Percentiles rank a stretch among this genome's conserved stretches.
These are phyloP conservation scores for Prunus salicina DNA, from an alignment of 306 rosid genomes.

Conservation along the genomic window DNA sequence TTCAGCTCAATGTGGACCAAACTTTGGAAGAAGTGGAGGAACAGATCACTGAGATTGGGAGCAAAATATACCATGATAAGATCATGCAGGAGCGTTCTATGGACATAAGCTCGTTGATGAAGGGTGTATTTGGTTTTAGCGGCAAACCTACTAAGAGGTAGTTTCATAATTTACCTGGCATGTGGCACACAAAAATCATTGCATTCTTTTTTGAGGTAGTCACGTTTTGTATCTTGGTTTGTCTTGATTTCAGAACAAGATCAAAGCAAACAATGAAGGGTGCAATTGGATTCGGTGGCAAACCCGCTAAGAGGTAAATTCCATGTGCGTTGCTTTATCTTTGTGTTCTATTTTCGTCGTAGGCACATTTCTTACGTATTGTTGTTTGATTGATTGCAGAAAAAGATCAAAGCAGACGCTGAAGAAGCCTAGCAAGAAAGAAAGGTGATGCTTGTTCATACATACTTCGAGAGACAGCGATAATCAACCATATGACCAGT, in stretches of 20 bases:
- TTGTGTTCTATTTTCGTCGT: conserved; percentile 14
- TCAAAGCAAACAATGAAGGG: conserved; percentile 54
- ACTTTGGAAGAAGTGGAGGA: conserved; percentile 90
- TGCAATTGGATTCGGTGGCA: conserved; percentile 58
- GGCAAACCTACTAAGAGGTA: conserved; percentile 63
- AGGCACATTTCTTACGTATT: conserved; percentile 14
- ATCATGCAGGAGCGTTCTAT: conserved; percentile 76
- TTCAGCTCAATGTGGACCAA: conserved; percentile 82
- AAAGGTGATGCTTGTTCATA: conserved; percentile 19
- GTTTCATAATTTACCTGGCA: neutral
- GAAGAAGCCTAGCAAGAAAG: conserved; percentile 50
- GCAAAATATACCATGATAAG: conserved; percentile 89
- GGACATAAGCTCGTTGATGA: conserved; percentile 80
- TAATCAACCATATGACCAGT: neutral
- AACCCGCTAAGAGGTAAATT: conserved; percentile 14
- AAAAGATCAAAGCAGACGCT: conserved; percentile 48
- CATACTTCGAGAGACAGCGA: neutral
- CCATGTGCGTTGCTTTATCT: neutral
- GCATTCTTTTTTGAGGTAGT: conserved; percentile 9
- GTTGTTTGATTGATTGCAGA: conserved; percentile 28
- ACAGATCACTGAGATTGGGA: conserved; percentile 75
- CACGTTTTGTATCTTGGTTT: neutral
- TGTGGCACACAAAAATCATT: neutral
- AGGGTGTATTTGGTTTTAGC: conserved; percentile 76
- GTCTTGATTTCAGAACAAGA: conserved; percentile 41